Evolutionary conservation across 805 yeast genomes (phyloP), one percentile per base, ranked within the genome.

Genomic region (Wickerhamiella shivajii): DNA sequence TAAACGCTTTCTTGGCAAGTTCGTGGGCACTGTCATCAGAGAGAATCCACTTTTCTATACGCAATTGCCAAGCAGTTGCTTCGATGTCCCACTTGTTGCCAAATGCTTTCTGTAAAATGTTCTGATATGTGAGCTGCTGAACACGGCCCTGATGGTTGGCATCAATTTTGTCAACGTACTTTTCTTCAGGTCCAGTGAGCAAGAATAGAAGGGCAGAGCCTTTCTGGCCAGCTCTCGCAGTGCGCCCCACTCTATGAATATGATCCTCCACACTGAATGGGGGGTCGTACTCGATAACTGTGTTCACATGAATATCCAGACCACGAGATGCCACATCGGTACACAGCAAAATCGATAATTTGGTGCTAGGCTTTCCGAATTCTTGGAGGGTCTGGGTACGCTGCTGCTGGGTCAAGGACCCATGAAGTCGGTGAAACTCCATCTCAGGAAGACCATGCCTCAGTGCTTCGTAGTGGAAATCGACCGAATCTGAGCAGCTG

Each of bases 281-380:
- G 2, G 99, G 95, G 52, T 90, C 99, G 46, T 74, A 77, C 54
- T 90, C 98, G 13, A 90, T 64, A 20, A 90, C 94, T 30, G 76
- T 71, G 28, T 90, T 70, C 38, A 90, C 81, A 32, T 71, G 93
- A 37, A 90, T 60, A 63, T 90, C 99, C 41, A 90, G 64, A 41
- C 99, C 99, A 59, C 99, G 73, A 21, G 97, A 75, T 0, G 96
- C 98, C 40, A 90, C 97, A 65, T 90, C 99, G 0, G 99, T 90
- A 63, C 97, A 87, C 45, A 90, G 70, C 47, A 90, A 63, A 14
- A 90, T 64, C 2, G 76, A 65, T 6, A 33, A 31, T 2, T 18
- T 14, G 46, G 74, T 74, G n/a, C n/a, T n/a, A n/a, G n/a, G n/a
- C 37, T 65, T 65, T 8, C 31, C 15, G 29, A 39, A 36, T 25